Evolutionary conservation across 345 rosid genomes (phyloP), one percentile per base, ranked within the genome.

Genomic region (Eucalyptus tenuipes): DNA sequence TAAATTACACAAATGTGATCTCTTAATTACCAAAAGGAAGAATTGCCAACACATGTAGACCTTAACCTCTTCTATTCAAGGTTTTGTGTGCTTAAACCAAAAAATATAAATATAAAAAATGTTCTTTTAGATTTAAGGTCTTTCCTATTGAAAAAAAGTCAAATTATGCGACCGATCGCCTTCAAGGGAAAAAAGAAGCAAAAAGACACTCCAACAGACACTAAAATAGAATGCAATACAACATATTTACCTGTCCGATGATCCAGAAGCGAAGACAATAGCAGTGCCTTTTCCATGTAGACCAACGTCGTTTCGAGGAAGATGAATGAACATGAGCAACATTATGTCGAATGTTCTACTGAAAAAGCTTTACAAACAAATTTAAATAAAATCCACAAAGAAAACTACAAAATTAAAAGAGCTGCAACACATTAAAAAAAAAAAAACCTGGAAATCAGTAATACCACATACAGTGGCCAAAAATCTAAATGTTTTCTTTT

Each of bases 211-310:
- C 33, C 33, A 14, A 49, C n/a, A 42, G 11, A 48, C 40, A 49
- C 87, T 61, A 20, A 89, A 88, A 24, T 53, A 53, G 53, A 66
- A 33, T 86, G 87, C 50, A 89, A 84, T 87, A 81, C 5, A 33
- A 61, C 86, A 86, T 7, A 25, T 31, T 61, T 89, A 97, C 99
- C 99, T 96, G 88, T 95, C 97, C 85, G 97, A 96, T 49, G 99
- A 93, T 85, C 92, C 95, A 88, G 93, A 88, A 49, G 95, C 91
- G 90, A 97, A 93, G 87, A 95, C 87, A 40, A 96, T 59, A n/a
- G 98, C 91, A 88, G 92, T 93, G 92, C 95, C 94, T 93, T 93
- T 96, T 68, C 98, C 94, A 6, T 94, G 88, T 88, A 88, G 87
- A 88, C 96, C 95, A 88, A 87, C 86, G 86, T 93, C 92, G 89